Conservation (phyloP, 2,329 filamentous ascomycete genomes). For the Aspergillus brasiliensis region DNA sequence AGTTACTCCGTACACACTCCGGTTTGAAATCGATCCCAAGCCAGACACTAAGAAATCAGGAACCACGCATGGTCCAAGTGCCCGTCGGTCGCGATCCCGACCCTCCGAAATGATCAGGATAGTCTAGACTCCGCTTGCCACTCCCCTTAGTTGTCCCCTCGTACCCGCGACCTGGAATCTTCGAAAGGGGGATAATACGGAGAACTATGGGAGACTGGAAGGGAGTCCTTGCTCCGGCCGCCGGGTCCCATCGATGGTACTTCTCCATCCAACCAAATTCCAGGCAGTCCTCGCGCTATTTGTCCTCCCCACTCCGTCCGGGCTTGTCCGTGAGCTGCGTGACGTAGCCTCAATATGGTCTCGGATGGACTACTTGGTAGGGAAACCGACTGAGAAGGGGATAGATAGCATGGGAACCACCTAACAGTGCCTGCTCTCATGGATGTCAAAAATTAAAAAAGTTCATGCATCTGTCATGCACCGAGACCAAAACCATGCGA, state of each 20-base stretch:
- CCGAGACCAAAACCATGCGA: too few relatives aligned
- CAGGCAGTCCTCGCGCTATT: background rate
- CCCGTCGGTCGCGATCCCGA: conserved; percentile 3
- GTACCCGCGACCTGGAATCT: background rate
- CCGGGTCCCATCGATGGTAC: background rate
- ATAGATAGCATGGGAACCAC: background rate
- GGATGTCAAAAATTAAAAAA: too few relatives aligned
- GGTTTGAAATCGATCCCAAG: background rate
- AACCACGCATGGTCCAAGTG: background rate
- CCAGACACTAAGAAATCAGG: background rate
- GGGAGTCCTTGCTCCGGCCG: background rate
- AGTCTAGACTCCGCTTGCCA: conserved; percentile 1
- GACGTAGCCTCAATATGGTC: background rate
- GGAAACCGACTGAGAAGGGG: background rate
- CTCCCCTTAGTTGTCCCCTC: background rate
- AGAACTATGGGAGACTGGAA: conserved; percentile 1
- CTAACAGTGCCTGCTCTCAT: background rate
- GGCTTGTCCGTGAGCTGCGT: background rate
- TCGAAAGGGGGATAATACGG: background rate
- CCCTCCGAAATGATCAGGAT: conserved; percentile 6
- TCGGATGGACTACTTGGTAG: background rate
- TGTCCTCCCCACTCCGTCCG: too few relatives aligned
- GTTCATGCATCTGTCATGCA: too few relatives aligned
- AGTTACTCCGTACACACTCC: too few relatives aligned
- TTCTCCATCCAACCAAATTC: background rate